Evolutionary conservation across 2,329 filamentous ascomycete genomes (phyloP).

Genomic region (Plenodomus tracheiphilus): DNA sequence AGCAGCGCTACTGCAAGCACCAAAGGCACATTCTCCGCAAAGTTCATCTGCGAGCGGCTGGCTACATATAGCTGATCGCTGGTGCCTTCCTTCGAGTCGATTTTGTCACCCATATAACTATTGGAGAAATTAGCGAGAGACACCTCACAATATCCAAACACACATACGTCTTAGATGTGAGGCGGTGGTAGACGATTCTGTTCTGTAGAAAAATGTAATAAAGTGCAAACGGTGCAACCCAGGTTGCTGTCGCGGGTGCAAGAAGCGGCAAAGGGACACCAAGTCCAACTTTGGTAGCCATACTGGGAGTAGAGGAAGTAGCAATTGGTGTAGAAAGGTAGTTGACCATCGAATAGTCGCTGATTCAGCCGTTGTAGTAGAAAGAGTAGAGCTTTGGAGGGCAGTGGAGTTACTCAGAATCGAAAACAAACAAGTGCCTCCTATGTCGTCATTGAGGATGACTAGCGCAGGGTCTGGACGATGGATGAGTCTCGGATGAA

Average conservation of each 20-base stretch:
- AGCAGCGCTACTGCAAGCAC: conserved; percentile 44
- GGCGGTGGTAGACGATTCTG: conserved; percentile 43
- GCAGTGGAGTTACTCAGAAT: background rate
- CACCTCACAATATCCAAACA: background rate
- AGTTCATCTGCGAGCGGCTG: conserved; percentile 47
- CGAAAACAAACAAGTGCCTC: no score
- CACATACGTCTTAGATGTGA: conserved; percentile 35
- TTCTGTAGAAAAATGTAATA: conserved; percentile 49
- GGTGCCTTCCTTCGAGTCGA: conserved; percentile 12
- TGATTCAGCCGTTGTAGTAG: background rate
- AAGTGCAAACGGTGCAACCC: conserved; percentile 46
- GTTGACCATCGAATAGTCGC: conserved; percentile 13
- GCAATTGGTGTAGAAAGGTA: conserved; percentile 15
- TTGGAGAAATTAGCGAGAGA: conserved; percentile 7
- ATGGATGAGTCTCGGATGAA: no score
- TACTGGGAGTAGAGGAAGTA: conserved; percentile 1
- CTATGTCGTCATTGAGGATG: no score
- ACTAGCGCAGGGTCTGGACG: no score
- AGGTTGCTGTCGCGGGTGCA: conserved; percentile 45
- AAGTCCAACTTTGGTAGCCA: conserved; percentile 38
- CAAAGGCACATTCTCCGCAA: conserved; percentile 50
- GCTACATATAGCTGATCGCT: conserved; percentile 42
- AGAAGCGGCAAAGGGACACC: conserved; percentile 37
- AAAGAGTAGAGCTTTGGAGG: background rate
- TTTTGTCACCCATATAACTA: conserved; percentile 33